phyloP scores from a whole-genome alignment of 2,329 filamentous ascomycete species.

The Stylonectria norvegica region DNA sequence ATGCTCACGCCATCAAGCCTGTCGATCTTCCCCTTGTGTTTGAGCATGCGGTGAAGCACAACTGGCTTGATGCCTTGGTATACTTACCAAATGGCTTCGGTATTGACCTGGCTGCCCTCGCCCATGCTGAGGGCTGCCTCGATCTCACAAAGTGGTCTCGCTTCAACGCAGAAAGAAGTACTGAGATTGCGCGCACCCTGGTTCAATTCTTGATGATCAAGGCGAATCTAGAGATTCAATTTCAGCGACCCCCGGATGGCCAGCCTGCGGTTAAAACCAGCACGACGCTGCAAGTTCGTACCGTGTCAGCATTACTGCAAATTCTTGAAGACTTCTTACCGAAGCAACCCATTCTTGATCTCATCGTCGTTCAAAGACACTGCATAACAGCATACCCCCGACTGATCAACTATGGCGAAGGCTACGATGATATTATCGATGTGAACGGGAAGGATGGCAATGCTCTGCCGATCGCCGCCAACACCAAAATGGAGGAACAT shows the following conservation, averaged over 20 bases:
- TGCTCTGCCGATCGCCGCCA: constrained; percentile 71
- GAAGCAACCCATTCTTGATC: constrained; percentile 58
- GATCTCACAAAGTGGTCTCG: constrained; percentile 80
- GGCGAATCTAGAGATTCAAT: constrained; percentile 72
- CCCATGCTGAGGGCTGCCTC: constrained; percentile 75
- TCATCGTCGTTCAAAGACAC: constrained; percentile 77
- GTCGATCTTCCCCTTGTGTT: constrained; percentile 42
- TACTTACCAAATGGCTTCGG: constrained; percentile 79
- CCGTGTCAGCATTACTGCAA: constrained; percentile 74
- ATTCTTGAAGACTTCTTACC: constrained; percentile 71
- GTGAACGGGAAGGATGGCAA: constrained; percentile 80
- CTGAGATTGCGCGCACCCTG: constrained; percentile 67
- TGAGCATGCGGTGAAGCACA: constrained; percentile 70
- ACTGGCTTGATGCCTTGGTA: constrained; percentile 80
- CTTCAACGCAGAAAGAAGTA: constrained; percentile 62
- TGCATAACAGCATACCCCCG: constrained; percentile 92
- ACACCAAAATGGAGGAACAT: constrained; percentile 91
- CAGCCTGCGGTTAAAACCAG: constrained; percentile 57
- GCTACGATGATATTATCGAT: constrained; percentile 88
- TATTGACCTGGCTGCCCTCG: constrained; percentile 80
- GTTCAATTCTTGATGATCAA: constrained; percentile 82
- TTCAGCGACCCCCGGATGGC: constrained; percentile 66
- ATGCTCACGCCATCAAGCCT: constrained; percentile 75
- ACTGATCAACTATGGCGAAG: constrained; percentile 93
- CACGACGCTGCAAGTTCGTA: constrained; percentile 78